Conservation (phyloP, 768 basidiomycete genomes). For the Rubroboletus pulcherrimus region DNA sequence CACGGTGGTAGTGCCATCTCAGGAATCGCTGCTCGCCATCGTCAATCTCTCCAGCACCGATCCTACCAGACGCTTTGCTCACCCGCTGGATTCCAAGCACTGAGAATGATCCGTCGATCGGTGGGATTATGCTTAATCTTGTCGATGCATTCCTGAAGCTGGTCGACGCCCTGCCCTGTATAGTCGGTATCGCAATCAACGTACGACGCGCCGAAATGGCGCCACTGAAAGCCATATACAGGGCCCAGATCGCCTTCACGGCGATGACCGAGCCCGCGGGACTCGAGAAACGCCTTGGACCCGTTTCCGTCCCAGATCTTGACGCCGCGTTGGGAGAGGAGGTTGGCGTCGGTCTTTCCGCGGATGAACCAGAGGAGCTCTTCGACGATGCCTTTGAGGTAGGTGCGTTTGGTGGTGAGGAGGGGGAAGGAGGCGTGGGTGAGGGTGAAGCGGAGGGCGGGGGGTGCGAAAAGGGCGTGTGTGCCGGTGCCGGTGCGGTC, state of each 20-base stretch:
- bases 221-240: constrained; percentile 97
- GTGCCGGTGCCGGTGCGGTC: constrained; percentile 97
- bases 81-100: constrained; percentile 99
- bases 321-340: constrained; percentile 76
- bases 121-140: constrained; percentile 94
- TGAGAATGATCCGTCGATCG: constrained; percentile 89
- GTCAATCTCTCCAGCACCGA: background rate
- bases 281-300: constrained; percentile 79
- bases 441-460: constrained; percentile 85
- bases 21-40: constrained; percentile 64
- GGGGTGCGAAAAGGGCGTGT: constrained; percentile 87
- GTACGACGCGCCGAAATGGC: constrained; percentile 89
- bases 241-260: constrained; percentile 93
- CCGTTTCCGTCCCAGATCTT: constrained; percentile 99
- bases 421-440: constrained; percentile 73
- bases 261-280: constrained; percentile 77
- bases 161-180: constrained; percentile 84
- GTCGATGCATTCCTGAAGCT: constrained; percentile 80
- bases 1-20: constrained; percentile 97
- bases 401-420: constrained; percentile 93
- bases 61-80: constrained; percentile 11
- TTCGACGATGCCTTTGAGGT: constrained; percentile 85
- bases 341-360: constrained; percentile 76
- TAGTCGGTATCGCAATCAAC: constrained; percentile 73
- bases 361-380: constrained; percentile 94